Evolutionary conservation across 495 filamentous ascomycete genomes (phyloP).

Genomic region (Penicillium psychrofluorescens): DNA sequence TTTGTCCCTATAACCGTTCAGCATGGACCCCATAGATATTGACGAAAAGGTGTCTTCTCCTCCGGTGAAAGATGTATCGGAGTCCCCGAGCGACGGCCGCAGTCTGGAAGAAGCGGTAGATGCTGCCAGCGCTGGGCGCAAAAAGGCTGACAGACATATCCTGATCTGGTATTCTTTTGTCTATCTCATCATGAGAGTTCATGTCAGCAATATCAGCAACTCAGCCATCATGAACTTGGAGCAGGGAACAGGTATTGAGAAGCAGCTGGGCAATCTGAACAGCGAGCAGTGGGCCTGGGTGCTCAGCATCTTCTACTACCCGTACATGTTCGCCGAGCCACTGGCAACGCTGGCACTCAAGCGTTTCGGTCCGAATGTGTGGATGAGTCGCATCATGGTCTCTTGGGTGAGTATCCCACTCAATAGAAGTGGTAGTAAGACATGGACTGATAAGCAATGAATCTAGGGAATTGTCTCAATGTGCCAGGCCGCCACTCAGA

Average conservation of each 20-base stretch:
- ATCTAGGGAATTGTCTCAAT: constrained; percentile 18
- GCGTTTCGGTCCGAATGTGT: constrained; percentile 21
- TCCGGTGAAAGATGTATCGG: no score
- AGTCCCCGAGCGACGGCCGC: no score
- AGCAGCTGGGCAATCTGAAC: no score
- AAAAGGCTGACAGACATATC: no score
- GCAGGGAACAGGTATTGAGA: neutral
- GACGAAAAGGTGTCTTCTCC: no score
- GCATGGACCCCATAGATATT: no score
- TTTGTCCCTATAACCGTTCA: no score
- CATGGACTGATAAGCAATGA: no score
- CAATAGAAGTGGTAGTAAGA: no score
- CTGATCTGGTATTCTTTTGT: constrained; percentile 2
- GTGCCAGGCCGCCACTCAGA: constrained; percentile 27
- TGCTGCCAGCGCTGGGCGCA: no score
- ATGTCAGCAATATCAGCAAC: neutral
- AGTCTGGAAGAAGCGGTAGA: no score
- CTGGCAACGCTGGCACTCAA: constrained; percentile 30
- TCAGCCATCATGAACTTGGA: neutral
- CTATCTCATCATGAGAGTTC: neutral
- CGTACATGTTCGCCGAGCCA: constrained; percentile 38
- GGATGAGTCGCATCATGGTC: constrained; percentile 29
- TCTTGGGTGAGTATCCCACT: constrained; percentile 11
- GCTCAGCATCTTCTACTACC: constrained; percentile 17
- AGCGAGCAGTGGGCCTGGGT: neutral